Evolutionary conservation across 192 early-diverging fungal species (phyloP).

Genomic region (Coemansia sp.): DNA sequence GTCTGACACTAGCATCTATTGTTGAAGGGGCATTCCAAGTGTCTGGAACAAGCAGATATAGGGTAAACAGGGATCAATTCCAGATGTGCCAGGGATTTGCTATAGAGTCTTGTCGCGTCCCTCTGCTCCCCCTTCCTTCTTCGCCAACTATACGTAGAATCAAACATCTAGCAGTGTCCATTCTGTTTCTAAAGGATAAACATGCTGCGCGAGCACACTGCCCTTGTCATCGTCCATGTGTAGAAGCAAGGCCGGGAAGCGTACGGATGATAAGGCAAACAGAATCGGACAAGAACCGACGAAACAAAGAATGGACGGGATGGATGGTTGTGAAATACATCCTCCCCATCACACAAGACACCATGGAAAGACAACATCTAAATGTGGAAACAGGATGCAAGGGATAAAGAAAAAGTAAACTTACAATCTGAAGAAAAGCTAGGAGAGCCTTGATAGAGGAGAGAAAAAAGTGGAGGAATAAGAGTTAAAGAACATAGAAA

Average conservation of each 20-base stretch:
- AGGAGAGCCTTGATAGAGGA: constrained; percentile 11
- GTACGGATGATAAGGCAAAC: not conserved
- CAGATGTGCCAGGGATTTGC: not conserved
- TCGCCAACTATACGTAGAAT: not conserved
- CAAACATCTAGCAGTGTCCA: too few species aligned
- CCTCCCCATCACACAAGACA: not conserved
- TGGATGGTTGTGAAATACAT: too few species aligned
- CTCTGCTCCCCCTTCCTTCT: not conserved
- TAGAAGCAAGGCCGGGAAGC: not conserved
- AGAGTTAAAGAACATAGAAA: constrained; percentile 26
- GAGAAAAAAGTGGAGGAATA: constrained; percentile 27
- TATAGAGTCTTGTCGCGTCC: not conserved
- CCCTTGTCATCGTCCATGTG: too few species aligned
- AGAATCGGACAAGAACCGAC: not conserved
- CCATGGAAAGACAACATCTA: not conserved
- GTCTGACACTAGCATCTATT: not conserved
- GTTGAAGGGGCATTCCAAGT: not conserved
- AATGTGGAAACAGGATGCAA: constrained; percentile 10
- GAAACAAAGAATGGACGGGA: not conserved
- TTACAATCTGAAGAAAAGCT: constrained; percentile 20
- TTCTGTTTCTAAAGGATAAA: too few species aligned
- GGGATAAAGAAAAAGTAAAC: constrained; percentile 5
- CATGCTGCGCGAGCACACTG: too few species aligned
- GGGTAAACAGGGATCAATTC: not conserved
- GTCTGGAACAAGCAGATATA: not conserved